Evolutionary conservation across 202 grass and related monocot species (phyloP), one percentile per base, ranked within the genome.

Genomic region (Alloteropsis angusta): DNA sequence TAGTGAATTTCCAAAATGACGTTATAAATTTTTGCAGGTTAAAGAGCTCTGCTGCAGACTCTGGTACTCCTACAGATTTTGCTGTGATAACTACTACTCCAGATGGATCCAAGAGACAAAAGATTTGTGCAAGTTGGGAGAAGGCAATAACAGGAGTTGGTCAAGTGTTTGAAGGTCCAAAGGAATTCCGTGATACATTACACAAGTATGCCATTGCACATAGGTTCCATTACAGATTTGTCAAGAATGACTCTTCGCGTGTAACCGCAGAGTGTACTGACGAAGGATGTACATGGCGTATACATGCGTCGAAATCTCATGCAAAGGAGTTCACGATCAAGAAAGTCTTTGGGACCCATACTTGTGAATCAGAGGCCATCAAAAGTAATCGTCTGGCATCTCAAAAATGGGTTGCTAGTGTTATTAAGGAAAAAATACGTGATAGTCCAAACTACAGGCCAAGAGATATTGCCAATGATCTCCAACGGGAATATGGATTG

Each of bases 121-220:
- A 89, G 64, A 70, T 98, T 63, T 98, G 87, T 71, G 85, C 78
- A 57, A 87, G 73, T 71, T 98, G 96, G 96, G 81, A 82, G 53
- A 85, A 87, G 79, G 63, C 85, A 69, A 98, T 98, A 64, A 91
- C 92, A 66, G 96, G 89, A 38, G 81, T 93, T 7, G 96, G 96
- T 41, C 96, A 98, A 88, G 75, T 93, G 79, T 98, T 98, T 75
- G 90, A 94, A 41, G 76, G 81, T 65, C 89, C 89, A 66, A 98
- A 90, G 83, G 83, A 91, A 71, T 95, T 98, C 72, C 96, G 92
- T 71, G 96, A 98, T 78, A 88, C 96, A 34, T 87, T 98, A 23
- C 96, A 95, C 74, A 98, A 98, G 84, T 98, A 95, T 65, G 92
- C 96, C 9, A 94, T 98, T 80, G 96, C 96, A 54, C 85, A 98